These are phyloP conservation scores for Wallacemonas collosoma DNA, from an alignment of 208 protist species.

Conservation along the genomic window DNA sequence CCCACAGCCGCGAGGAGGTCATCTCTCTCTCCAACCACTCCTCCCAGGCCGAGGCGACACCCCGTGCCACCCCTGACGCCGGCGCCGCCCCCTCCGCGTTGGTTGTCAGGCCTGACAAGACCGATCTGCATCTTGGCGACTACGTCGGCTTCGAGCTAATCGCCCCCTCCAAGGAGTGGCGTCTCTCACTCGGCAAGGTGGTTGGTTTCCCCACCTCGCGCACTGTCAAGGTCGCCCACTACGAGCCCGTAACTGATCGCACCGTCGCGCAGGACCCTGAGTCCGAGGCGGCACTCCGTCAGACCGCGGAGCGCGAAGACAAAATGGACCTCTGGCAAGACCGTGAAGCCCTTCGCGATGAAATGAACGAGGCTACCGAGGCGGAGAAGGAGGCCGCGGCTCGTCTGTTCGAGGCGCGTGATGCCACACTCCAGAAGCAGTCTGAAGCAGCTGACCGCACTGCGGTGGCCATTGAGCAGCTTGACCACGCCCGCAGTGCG, in stretches of 20 bases:
- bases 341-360: constrained; percentile 51
- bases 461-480: constrained; percentile 36
- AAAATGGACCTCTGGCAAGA: constrained; percentile 54
- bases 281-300: constrained; percentile 46
- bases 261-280: constrained; percentile 35
- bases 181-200: constrained; percentile 61
- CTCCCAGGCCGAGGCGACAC: constrained; percentile 14
- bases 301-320: constrained; percentile 38
- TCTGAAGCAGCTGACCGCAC: constrained; percentile 31
- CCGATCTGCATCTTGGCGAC: constrained; percentile 64
- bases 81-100: background rate
- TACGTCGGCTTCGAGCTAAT: constrained; percentile 77
- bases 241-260: constrained; percentile 45
- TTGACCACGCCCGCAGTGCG: constrained; percentile 41
- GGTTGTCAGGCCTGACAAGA: constrained; percentile 22
- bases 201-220: constrained; percentile 51
- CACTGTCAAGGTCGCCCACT: constrained; percentile 61
- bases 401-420: constrained; percentile 55
- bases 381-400: constrained; percentile 53
- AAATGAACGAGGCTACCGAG: constrained; percentile 35
- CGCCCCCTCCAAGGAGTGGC: constrained; percentile 51
- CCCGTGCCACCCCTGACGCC: background rate
- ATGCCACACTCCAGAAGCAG: constrained; percentile 52
- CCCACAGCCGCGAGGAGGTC: constrained; percentile 14
- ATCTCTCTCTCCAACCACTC: constrained; percentile 19